phyloP scores from a whole-genome alignment of 495 filamentous ascomycete genomes.

The Copromyces sp. region DNA sequence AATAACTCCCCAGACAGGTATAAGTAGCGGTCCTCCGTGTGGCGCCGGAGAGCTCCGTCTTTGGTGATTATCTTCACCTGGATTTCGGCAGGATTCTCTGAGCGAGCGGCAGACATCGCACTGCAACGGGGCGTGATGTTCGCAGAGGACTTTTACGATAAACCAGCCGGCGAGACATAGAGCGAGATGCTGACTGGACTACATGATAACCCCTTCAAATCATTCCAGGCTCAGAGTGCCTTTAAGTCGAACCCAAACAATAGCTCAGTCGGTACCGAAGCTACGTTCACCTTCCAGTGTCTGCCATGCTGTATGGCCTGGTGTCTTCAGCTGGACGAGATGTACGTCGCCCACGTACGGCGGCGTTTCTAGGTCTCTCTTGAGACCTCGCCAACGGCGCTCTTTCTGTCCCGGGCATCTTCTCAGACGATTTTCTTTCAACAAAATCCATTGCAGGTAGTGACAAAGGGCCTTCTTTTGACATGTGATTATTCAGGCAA shows the following conservation, averaged over 20 bases:
- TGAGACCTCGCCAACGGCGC: background rate
- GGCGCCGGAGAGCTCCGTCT: background rate
- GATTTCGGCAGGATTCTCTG: background rate
- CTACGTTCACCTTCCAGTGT: background rate
- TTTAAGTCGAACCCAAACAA: background rate
- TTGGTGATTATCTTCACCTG: background rate
- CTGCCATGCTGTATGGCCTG: background rate
- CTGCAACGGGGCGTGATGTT: background rate
- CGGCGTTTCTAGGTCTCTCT: background rate
- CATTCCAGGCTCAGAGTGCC: background rate
- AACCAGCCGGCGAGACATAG: background rate
- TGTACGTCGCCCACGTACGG: background rate
- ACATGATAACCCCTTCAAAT: background rate
- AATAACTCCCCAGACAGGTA: background rate
- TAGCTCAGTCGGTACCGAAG: background rate
- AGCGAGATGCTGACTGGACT: background rate
- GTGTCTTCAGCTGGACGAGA: background rate
- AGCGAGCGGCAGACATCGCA: background rate
- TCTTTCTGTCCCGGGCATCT: background rate
- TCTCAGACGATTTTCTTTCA: background rate
- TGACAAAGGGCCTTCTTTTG: background rate
- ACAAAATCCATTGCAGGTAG: background rate
- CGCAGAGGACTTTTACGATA: background rate
- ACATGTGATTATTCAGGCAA: background rate
- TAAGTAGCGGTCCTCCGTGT: background rate